A percentile compares a stretch with the other conserved stretches of the same genome.
These are phyloP conservation scores for Wickerhamiella azymoides DNA, from an alignment of 805 yeast species.

Conservation along the genomic window DNA sequence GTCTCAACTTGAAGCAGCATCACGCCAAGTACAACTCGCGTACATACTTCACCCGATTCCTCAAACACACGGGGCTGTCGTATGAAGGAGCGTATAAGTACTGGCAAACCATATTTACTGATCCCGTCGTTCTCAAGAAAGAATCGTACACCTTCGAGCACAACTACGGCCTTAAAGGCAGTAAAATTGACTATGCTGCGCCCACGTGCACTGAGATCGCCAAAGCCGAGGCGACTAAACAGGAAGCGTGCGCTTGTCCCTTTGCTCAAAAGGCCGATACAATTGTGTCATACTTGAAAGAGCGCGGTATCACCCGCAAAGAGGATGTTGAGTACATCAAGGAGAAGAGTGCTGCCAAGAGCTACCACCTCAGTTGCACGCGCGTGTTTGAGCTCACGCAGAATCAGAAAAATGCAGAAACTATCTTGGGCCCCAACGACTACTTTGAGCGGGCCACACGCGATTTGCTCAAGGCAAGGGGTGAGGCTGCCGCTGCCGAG, in stretches of 20 bases:
- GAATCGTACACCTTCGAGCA: slow-evolving; percentile 77
- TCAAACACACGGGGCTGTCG: slow-evolving; percentile 78
- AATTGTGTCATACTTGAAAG: slow-evolving; percentile 39
- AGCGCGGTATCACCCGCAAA: slow-evolving; percentile 51
- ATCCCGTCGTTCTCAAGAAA: slow-evolving; percentile 44
- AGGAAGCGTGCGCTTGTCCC: slow-evolving; percentile 78
- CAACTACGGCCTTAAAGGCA: slow-evolving; percentile 84
- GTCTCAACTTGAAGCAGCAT: slow-evolving; percentile 41
- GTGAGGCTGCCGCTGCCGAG: too few species aligned
- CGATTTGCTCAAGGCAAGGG: not conserved
- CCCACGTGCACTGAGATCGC: slow-evolving; percentile 71
- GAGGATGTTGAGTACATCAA: slow-evolving; percentile 43
- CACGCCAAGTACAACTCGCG: slow-evolving; percentile 78
- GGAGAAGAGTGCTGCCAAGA: slow-evolving; percentile 53
- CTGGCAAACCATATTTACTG: slow-evolving; percentile 65
- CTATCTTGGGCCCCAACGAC: slow-evolving; percentile 73
- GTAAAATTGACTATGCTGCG: slow-evolving; percentile 71
- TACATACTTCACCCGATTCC: slow-evolving; percentile 68
- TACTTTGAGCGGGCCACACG: slow-evolving; percentile 34
- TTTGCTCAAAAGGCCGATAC: slow-evolving; percentile 66
- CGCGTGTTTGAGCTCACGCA: slow-evolving; percentile 68
- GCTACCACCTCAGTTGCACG: slow-evolving; percentile 79
- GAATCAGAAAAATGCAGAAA: slow-evolving; percentile 29
- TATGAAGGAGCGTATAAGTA: slow-evolving; percentile 80
- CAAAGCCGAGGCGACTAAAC: slow-evolving; percentile 52